These are phyloP conservation scores for Dothistroma pini DNA, from an alignment of 2,329 filamentous ascomycete genomes.

Conservation along the genomic window DNA sequence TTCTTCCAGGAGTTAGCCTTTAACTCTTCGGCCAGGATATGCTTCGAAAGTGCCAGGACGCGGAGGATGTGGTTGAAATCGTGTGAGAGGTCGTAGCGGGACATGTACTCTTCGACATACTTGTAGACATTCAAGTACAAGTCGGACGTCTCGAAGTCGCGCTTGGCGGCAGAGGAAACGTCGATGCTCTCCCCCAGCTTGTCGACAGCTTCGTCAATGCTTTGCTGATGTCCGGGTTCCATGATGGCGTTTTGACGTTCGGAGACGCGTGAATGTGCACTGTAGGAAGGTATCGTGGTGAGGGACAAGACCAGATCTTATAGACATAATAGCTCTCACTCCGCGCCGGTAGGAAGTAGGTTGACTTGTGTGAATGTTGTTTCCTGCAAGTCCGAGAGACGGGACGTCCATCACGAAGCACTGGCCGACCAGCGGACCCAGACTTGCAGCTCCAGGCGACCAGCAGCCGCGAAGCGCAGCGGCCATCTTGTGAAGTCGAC, in stretches of 20 bases:
- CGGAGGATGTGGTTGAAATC: constrained; percentile 82
- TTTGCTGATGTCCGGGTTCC: background rate
- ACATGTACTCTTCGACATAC: constrained; percentile 70
- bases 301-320: background rate
- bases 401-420: background rate
- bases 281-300: background rate
- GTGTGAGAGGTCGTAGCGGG: constrained; percentile 77
- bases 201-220: background rate
- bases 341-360: background rate
- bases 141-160: constrained; percentile 30
- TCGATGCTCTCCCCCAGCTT: constrained; percentile 3
- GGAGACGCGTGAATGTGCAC: background rate
- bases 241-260: background rate
- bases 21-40: constrained; percentile 51
- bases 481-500: background rate
- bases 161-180: background rate
- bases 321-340: background rate
- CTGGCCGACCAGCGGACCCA: background rate
- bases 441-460: background rate
- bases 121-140: constrained; percentile 42
- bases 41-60: constrained; percentile 68
- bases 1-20: constrained; percentile 23
- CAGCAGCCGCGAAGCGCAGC: background rate
- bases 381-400: background rate
- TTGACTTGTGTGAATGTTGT: background rate